Evolutionary conservation across 495 filamentous ascomycete genomes (phyloP).

Genomic region (Aspergillus taichungensis): DNA sequence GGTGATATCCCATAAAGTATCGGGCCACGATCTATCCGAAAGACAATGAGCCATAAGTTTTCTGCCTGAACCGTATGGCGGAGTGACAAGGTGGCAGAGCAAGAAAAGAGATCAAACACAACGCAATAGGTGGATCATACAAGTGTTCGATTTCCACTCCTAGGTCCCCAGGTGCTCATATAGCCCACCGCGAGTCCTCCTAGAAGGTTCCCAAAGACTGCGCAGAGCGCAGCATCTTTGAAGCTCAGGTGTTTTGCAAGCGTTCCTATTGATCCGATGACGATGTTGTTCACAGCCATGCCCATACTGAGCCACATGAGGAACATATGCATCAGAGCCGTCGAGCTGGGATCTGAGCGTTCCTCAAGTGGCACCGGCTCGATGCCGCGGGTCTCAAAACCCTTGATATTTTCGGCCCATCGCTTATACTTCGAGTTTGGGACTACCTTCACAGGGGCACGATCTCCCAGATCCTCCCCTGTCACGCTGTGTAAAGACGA

Average conservation of each 20-base stretch:
- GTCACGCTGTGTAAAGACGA: constrained; percentile 14
- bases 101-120: background rate
- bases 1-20: constrained; percentile 67
- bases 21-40: constrained; percentile 46
- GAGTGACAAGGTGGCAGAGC: background rate
- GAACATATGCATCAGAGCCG: constrained; percentile 48
- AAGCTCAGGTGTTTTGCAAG: constrained; percentile 56
- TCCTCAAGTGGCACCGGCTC: constrained; percentile 53
- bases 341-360: constrained; percentile 23
- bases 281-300: constrained; percentile 62
- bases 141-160: constrained; percentile 64
- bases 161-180: constrained; percentile 65
- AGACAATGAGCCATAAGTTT: too few relatives aligned
- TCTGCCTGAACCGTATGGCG: too few relatives aligned
- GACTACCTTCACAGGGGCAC: background rate
- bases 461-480: constrained; percentile 5
- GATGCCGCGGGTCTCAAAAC: constrained; percentile 61
- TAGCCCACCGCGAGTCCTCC: constrained; percentile 56
- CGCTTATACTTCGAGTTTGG: constrained; percentile 16
- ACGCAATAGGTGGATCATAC: constrained; percentile 22
- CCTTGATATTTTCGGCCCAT: constrained; percentile 33
- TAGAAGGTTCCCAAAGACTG: constrained; percentile 51
- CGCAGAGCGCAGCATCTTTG: constrained; percentile 54
- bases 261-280: constrained; percentile 60
- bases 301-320: constrained; percentile 70